phyloP scores from a whole-genome alignment of 768 basidiomycete species.

The Russula vinacea region DNA sequence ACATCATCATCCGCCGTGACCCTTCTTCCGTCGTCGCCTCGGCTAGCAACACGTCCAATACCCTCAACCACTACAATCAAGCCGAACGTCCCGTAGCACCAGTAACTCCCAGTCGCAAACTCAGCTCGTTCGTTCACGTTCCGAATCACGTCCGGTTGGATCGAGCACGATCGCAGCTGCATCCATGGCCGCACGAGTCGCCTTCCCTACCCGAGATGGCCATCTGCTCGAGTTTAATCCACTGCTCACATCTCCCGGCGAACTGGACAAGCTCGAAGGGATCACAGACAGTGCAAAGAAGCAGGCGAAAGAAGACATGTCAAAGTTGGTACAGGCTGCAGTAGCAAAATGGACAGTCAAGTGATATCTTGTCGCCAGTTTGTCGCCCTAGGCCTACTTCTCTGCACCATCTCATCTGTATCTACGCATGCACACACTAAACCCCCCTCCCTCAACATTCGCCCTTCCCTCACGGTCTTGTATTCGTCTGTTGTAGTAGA shows the following conservation, averaged over 20 bases:
- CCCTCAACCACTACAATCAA: constrained; percentile 31
- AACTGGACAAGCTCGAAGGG: constrained; percentile 72
- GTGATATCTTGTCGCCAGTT: background rate
- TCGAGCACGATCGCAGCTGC: background rate
- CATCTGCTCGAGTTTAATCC: constrained; percentile 85
- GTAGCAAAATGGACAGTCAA: constrained; percentile 66
- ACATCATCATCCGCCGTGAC: constrained; percentile 59
- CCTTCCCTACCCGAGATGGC: constrained; percentile 79
- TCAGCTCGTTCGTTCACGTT: constrained; percentile 29
- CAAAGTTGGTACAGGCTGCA: constrained; percentile 64
- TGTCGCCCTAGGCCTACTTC: background rate
- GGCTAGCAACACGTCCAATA: constrained; percentile 29
- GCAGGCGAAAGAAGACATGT: constrained; percentile 74
- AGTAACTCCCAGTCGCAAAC: constrained; percentile 41
- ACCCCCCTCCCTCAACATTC: background rate
- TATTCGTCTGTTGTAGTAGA: constrained; percentile 18
- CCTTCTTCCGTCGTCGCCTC: constrained; percentile 42
- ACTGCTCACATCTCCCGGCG: constrained; percentile 63
- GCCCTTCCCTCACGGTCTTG: constrained; percentile 11
- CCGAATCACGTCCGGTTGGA: constrained; percentile 25
- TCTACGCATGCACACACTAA: constrained; percentile 19
- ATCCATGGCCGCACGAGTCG: constrained; percentile 55
- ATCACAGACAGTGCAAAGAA: constrained; percentile 82
- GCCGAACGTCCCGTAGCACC: constrained; percentile 44
- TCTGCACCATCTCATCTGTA: constrained; percentile 14